Evolutionary conservation across 768 basidiomycete species (phyloP).

Genomic region (Calocera cornea): DNA sequence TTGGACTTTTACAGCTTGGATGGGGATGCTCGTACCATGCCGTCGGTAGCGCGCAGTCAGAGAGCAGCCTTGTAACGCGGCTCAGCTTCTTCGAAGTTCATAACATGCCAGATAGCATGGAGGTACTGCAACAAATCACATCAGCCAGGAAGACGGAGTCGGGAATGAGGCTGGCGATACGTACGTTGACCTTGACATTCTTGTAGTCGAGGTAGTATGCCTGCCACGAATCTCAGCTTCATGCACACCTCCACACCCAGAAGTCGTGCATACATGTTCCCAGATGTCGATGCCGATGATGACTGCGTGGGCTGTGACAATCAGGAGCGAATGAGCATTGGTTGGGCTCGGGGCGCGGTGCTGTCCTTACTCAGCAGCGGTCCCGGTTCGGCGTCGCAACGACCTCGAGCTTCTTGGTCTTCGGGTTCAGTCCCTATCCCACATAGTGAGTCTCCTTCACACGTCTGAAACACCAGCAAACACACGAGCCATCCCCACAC

Average conservation of each 20-base stretch:
- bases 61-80: slow-evolving; percentile 17
- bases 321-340: not conserved
- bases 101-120: slow-evolving; percentile 85
- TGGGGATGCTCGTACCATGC: not conserved
- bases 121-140: slow-evolving; percentile 50
- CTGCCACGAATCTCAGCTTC: too few species aligned
- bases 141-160: not conserved
- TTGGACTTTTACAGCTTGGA: not conserved
- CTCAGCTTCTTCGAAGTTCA: slow-evolving; percentile 92
- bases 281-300: slow-evolving; percentile 96
- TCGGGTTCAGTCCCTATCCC: slow-evolving; percentile 25
- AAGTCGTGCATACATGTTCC: slow-evolving; percentile 73
- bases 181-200: slow-evolving; percentile 86
- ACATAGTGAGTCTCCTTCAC: not conserved
- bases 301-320: slow-evolving; percentile 55
- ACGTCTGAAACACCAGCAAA: slow-evolving; percentile 14
- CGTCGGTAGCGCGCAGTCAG: not conserved
- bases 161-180: slow-evolving; percentile 22
- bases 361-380: slow-evolving; percentile 43
- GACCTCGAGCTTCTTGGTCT: slow-evolving; percentile 27
- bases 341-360: slow-evolving; percentile 18
- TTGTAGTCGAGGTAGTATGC: slow-evolving; percentile 73
- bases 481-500: slow-evolving; percentile 95
- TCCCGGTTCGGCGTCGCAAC: slow-evolving; percentile 34
- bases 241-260: too few species aligned